A percentile compares a stretch with the other conserved stretches of the same genome.
Conservation (phyloP, 345 rosid genomes). For the Syzygium grande region DNA sequence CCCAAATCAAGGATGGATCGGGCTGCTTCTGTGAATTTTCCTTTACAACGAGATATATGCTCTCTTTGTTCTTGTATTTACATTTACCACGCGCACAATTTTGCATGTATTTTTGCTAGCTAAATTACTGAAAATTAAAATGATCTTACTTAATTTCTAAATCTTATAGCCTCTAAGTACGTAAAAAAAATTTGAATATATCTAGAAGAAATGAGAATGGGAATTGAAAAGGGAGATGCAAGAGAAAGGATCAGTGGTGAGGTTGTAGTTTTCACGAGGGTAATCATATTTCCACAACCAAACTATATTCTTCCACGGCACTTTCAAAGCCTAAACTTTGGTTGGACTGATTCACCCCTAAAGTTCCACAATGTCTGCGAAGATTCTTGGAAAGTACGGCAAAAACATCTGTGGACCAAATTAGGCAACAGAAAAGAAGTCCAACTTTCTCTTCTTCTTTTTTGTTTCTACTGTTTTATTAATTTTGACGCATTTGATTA, state of each 20-base stretch:
- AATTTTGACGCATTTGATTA: background rate
- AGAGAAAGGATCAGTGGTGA: background rate
- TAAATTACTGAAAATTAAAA: background rate
- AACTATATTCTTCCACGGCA: background rate
- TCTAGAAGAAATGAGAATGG: background rate
- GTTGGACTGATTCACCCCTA: background rate
- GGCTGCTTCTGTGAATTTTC: background rate
- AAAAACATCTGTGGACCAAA: background rate
- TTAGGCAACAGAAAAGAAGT: background rate
- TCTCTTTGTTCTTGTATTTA: background rate
- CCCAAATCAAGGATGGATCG: background rate
- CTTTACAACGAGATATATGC: fast-evolving
- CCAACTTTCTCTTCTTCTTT: background rate
- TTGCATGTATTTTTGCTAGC: fast-evolving
- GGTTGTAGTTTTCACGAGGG: background rate
- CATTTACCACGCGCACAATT: background rate
- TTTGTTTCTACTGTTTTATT: background rate
- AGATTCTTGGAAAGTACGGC: background rate
- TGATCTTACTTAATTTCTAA: background rate
- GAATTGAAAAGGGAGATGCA: background rate
- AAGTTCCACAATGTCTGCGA: background rate
- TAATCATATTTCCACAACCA: background rate
- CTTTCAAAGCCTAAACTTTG: background rate
- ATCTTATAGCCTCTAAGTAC: background rate
- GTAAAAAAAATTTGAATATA: background rate